phyloP scores from a whole-genome alignment of 495 filamentous ascomycete species.

The Oidiodendron maius region DNA sequence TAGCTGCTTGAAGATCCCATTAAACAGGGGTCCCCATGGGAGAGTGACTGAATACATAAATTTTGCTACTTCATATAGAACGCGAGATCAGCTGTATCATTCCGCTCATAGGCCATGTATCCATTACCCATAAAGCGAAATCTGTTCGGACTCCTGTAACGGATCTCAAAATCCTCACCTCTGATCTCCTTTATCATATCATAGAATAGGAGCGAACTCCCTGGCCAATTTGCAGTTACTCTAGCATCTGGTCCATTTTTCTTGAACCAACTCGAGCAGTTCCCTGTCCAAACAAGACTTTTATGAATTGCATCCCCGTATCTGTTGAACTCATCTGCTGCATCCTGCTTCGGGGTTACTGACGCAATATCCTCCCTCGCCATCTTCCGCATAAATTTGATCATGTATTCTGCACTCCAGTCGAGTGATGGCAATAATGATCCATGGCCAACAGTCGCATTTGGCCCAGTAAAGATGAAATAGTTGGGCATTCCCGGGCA shows the following conservation, averaged over 20 bases:
- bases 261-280: constrained; percentile 27
- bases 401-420: constrained; percentile 15
- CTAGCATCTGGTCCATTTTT: constrained; percentile 15
- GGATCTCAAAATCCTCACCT: constrained; percentile 19
- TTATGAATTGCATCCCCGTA: constrained; percentile 50
- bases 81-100: background rate
- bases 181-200: constrained; percentile 12
- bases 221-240: constrained; percentile 14
- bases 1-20: no score
- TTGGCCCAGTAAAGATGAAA: constrained; percentile 31
- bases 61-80: background rate
- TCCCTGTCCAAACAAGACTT: constrained; percentile 46
- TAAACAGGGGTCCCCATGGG: no score
- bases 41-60: no score
- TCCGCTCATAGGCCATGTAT: background rate
- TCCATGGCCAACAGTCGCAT: constrained; percentile 38
- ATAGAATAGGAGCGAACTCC: constrained; percentile 8
- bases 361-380: constrained; percentile 41
- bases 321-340: constrained; percentile 33
- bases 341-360: constrained; percentile 33
- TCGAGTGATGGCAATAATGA: constrained; percentile 32
- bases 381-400: constrained; percentile 39
- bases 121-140: background rate
- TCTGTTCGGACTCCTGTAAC: constrained; percentile 8
- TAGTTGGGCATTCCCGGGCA: constrained; percentile 50